These are phyloP conservation scores for Nemania serpens DNA, from an alignment of 2,329 filamentous ascomycete genomes.

Conservation along the genomic window DNA sequence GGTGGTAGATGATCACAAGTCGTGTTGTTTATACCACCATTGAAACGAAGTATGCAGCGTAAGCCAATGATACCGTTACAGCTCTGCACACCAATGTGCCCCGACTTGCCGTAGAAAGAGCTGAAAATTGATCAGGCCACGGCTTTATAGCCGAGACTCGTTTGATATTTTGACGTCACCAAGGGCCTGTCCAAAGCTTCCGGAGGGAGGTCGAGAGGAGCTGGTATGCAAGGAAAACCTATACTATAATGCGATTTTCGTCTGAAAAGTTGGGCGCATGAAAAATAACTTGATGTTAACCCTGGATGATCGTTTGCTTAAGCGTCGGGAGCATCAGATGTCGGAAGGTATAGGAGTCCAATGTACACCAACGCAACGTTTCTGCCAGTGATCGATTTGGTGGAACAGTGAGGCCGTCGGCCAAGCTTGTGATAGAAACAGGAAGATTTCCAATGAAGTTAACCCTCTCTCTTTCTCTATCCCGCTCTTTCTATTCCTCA, in stretches of 20 bases:
- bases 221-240: neutral
- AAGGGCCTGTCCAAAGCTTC: neutral
- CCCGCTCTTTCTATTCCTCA: no score
- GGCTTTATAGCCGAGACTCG: neutral
- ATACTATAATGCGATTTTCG: neutral
- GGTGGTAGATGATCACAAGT: neutral
- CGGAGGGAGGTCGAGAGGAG: neutral
- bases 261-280: neutral
- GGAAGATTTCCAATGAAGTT: no score
- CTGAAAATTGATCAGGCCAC: neutral
- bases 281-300: neutral
- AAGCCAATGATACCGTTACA: neutral
- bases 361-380: neutral
- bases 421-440: neutral
- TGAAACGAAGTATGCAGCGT: neutral
- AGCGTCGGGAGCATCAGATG: no score
- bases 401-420: neutral
- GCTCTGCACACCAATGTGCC: neutral
- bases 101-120: neutral
- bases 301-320: neutral
- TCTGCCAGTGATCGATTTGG: neutral
- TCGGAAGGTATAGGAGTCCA: no score
- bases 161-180: neutral
- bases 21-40: neutral
- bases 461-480: no score